Evolutionary conservation across 805 yeast species (phyloP).

Genomic region (Millerago galiae): DNA sequence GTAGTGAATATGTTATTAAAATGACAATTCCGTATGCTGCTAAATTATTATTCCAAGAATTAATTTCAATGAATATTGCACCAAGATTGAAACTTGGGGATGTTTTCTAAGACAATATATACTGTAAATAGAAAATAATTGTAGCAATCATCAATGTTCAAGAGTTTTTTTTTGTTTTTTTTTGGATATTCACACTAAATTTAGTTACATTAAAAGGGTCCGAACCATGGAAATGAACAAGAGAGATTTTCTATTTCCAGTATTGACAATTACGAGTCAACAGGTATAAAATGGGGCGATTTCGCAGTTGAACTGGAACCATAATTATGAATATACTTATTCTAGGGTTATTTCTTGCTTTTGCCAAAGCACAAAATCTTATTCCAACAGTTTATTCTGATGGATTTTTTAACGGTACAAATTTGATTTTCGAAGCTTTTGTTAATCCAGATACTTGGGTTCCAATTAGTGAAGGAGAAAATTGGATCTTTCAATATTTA

Average conservation of each 20-base stretch:
- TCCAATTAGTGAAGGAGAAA: not conserved
- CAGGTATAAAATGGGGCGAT: no score
- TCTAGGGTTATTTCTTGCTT: no score
- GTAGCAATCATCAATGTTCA: not conserved
- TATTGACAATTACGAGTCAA: no score
- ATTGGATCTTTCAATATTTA: not conserved
- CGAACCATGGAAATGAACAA: no score
- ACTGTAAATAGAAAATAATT: slow-evolving; percentile 6
- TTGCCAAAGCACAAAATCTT: no score
- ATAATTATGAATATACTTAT: no score
- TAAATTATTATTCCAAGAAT: slow-evolving; percentile 91
- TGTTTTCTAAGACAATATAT: slow-evolving; percentile 45
- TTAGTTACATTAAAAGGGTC: no score
- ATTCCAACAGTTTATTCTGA: not conserved
- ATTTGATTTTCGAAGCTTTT: not conserved
- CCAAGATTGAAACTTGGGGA: slow-evolving; percentile 89
- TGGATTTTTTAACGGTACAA: not conserved
- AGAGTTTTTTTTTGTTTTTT: not conserved
- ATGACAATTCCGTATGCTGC: slow-evolving; percentile 99
- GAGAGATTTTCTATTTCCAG: no score
- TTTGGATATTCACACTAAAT: not conserved
- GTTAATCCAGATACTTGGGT: not conserved
- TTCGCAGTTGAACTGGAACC: no score
- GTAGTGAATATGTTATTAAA: slow-evolving; percentile 76
- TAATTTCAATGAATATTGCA: slow-evolving; percentile 97